A percentile compares a stretch with the other conserved stretches of the same genome.
Evolutionary conservation across 176 grass and related monocot genomes (phyloP).

Genomic region (Juncus effusus): DNA sequence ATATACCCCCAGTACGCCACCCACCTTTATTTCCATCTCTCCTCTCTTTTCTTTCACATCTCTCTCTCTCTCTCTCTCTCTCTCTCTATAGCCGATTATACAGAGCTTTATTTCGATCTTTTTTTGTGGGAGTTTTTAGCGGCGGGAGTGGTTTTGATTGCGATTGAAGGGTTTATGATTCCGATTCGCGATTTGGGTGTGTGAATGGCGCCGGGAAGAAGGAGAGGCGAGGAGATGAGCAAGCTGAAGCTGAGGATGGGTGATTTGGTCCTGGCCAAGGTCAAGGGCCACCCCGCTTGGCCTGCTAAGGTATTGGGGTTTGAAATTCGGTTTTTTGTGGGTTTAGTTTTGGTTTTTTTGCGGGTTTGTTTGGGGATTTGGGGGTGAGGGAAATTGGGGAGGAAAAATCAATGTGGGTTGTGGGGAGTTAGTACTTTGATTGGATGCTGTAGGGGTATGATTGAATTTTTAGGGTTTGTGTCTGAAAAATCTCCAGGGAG

Average conservation of each 20-base stretch:
- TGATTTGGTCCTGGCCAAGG: constrained; percentile 22
- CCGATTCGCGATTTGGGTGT: constrained; percentile 1
- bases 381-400: background rate
- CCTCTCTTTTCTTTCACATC: background rate
- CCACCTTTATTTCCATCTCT: background rate
- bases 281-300: constrained; percentile 23
- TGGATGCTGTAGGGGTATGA: background rate
- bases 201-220: constrained; percentile 24
- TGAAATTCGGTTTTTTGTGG: background rate
- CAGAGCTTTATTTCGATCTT: background rate
- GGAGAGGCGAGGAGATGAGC: constrained; percentile 9
- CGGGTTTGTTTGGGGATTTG: background rate
- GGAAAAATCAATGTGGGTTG: constrained; percentile 8
- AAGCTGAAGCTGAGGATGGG: constrained; percentile 8
- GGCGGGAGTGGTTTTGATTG: background rate
- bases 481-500: background rate
- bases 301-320: constrained; percentile 16
- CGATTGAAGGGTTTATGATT: constrained; percentile 5
- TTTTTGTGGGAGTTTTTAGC: background rate
- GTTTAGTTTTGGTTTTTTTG: background rate
- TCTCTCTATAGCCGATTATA: constrained; percentile 16
- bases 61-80: background rate
- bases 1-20: background rate
- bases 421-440: background rate
- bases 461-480: constrained; percentile 12